Conservation (phyloP, 2,329 filamentous ascomycete genomes). For the Aspergillus brunneoviolaceus region DNA sequence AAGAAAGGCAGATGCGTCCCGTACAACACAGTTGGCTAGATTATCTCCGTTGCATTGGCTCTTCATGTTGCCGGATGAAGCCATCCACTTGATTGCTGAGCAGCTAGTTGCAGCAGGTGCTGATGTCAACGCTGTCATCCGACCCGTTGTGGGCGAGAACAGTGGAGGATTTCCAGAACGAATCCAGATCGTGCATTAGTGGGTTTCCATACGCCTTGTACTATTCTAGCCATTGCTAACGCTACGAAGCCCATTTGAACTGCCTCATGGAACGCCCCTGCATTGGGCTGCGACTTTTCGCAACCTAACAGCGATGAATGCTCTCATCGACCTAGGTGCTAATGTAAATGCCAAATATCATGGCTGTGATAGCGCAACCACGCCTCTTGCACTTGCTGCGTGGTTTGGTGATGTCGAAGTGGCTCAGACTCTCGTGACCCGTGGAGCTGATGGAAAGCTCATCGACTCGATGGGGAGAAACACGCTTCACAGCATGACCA, state of each 20-base stretch:
- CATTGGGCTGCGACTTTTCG: slow-evolving; percentile 29
- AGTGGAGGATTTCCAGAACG: slow-evolving; percentile 21
- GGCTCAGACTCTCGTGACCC: slow-evolving; percentile 19
- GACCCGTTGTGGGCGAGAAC: slow-evolving; percentile 18
- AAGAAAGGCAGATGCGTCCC: slow-evolving; percentile 20
- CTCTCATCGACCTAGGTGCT: slow-evolving; percentile 24
- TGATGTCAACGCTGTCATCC: slow-evolving; percentile 22
- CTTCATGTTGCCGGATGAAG: slow-evolving; percentile 21
- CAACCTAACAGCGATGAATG: slow-evolving; percentile 20
- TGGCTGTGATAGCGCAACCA: slow-evolving; percentile 21
- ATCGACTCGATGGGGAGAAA: slow-evolving; percentile 24
- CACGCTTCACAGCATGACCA: slow-evolving; percentile 24
- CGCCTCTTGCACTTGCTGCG: slow-evolving; percentile 22
- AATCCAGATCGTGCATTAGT: slow-evolving; percentile 29
- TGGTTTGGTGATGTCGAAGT: slow-evolving; percentile 24
- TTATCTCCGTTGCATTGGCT: slow-evolving; percentile 28
- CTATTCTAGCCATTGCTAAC: not conserved
- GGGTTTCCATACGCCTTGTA: slow-evolving; percentile 3
- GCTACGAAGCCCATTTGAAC: slow-evolving; percentile 26
- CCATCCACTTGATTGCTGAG: slow-evolving; percentile 17
- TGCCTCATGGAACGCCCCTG: slow-evolving; percentile 27
- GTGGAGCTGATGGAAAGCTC: slow-evolving; percentile 22
- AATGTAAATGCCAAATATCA: slow-evolving; percentile 26
- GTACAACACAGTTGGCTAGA: slow-evolving; percentile 18
- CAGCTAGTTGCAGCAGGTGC: slow-evolving; percentile 23